These are phyloP conservation scores for Inonotus hispidus DNA, from an alignment of 1,284 basidiomycete genomes.

Conservation along the genomic window DNA sequence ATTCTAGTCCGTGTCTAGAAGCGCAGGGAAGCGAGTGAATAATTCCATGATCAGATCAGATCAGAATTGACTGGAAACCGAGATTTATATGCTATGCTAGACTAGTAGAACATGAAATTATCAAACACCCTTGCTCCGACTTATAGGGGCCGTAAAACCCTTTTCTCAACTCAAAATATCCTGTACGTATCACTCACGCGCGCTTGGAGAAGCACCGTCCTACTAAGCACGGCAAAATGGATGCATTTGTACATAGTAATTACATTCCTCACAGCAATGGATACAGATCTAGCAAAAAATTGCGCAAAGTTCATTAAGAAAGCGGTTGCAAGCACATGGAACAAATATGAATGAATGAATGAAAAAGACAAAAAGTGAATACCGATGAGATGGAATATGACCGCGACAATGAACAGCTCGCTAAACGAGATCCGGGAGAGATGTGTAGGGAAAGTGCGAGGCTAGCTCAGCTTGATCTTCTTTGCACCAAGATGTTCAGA, in stretches of 20 bases:
- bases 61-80: too few species aligned
- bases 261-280: background rate
- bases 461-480: slow-evolving; percentile 13
- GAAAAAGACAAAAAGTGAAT: background rate
- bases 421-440: background rate
- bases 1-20: too few species aligned
- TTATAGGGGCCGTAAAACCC: too few species aligned
- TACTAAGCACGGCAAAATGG: background rate
- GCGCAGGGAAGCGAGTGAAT: too few species aligned
- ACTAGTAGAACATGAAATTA: too few species aligned
- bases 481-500: slow-evolving; percentile 6
- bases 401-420: background rate
- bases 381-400: background rate
- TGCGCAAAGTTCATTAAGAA: background rate
- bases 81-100: too few species aligned
- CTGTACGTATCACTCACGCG: too few species aligned
- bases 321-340: background rate
- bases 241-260: background rate
- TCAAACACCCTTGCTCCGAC: too few species aligned
- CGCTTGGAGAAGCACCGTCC: too few species aligned
- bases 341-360: background rate
- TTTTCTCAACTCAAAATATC: too few species aligned
- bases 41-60: too few species aligned
- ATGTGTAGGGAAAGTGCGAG: background rate
- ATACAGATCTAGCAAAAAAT: background rate